Percentiles rank a stretch among this genome's conserved stretches.
Conservation (phyloP, 331 rosid genomes). For the Malus hybrid region DNA sequence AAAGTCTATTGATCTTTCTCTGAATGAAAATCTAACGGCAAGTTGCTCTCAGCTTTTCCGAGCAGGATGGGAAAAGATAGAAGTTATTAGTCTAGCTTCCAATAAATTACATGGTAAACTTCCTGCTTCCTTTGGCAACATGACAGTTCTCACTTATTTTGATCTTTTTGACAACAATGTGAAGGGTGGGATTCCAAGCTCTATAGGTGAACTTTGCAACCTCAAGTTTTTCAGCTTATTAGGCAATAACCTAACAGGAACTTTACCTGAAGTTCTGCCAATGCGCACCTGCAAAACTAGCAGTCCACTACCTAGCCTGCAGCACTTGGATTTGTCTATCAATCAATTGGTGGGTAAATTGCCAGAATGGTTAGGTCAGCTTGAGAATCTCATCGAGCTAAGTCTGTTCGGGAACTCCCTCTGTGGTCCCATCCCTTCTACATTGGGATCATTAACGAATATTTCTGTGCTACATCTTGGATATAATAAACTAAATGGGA, state of each 20-base stretch:
- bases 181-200: slow-evolving; percentile 35
- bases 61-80: slow-evolving; percentile 26
- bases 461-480: slow-evolving; percentile 2
- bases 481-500: slow-evolving; percentile 30
- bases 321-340: neutral
- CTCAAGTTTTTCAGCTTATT: neutral
- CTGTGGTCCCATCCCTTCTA: slow-evolving; percentile 27
- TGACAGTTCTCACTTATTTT: slow-evolving; percentile 24
- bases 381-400: slow-evolving; percentile 17
- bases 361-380: slow-evolving; percentile 27
- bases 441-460: slow-evolving; percentile 18
- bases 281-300: slow-evolving; percentile 1
- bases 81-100: neutral
- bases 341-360: slow-evolving; percentile 22
- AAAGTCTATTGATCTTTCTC: neutral
- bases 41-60: slow-evolving; percentile 29
- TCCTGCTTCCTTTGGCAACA: slow-evolving; percentile 32
- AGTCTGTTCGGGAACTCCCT: slow-evolving; percentile 9
- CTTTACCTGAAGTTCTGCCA: slow-evolving; percentile 24
- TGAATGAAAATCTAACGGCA: slow-evolving; percentile 18
- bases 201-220: slow-evolving; percentile 26
- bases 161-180: slow-evolving; percentile 6
- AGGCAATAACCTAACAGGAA: slow-evolving; percentile 20
- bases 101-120: slow-evolving; percentile 27
- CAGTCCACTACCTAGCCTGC: slow-evolving; percentile 17